Evolutionary conservation across 805 yeast genomes (phyloP).

Genomic region (Ogataea haglerorum): DNA sequence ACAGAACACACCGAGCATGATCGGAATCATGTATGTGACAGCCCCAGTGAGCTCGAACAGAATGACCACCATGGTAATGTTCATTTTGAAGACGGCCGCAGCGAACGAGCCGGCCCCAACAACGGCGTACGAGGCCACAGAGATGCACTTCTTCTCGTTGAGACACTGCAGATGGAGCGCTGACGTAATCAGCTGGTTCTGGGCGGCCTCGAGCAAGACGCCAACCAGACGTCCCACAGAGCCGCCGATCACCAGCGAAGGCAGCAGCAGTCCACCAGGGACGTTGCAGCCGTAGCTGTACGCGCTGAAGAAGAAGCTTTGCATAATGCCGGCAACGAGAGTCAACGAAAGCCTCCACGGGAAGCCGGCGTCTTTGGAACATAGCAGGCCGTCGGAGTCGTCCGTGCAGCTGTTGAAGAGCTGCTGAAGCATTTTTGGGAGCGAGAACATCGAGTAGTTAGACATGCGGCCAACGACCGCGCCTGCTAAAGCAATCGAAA

Average conservation of each 20-base stretch:
- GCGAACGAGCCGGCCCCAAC: conserved; percentile 84
- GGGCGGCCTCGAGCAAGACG: conserved; percentile 46
- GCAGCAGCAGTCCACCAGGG: conserved; percentile 67
- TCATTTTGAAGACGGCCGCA: conserved; percentile 77
- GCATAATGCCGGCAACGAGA: conserved; percentile 39
- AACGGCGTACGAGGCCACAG: conserved; percentile 85
- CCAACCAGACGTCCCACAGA: conserved; percentile 56
- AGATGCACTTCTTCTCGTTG: conserved; percentile 50
- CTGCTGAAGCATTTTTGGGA: conserved; percentile 53
- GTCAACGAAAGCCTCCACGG: conserved; percentile 33
- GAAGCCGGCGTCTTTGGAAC: conserved; percentile 30
- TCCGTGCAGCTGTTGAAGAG: conserved; percentile 65
- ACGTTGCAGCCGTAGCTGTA: conserved; percentile 67
- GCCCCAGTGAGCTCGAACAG: conserved; percentile 87
- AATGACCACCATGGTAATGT: conserved; percentile 76
- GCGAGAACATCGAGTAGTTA: conserved; percentile 49
- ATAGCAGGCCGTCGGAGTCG: conserved; percentile 22
- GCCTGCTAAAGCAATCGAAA: conserved; percentile 47
- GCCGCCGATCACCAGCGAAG: conserved; percentile 62
- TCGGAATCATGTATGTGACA: conserved; percentile 74
- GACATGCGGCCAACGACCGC: conserved; percentile 51
- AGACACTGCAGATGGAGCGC: conserved; percentile 39
- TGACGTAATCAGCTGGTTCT: conserved; percentile 35
- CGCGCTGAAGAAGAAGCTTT: conserved; percentile 59
- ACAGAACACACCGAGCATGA: conserved; percentile 77